Base-by-base conservation (phyloP, 2,329 filamentous ascomycete species). In the Colletotrichum musae region DNA sequence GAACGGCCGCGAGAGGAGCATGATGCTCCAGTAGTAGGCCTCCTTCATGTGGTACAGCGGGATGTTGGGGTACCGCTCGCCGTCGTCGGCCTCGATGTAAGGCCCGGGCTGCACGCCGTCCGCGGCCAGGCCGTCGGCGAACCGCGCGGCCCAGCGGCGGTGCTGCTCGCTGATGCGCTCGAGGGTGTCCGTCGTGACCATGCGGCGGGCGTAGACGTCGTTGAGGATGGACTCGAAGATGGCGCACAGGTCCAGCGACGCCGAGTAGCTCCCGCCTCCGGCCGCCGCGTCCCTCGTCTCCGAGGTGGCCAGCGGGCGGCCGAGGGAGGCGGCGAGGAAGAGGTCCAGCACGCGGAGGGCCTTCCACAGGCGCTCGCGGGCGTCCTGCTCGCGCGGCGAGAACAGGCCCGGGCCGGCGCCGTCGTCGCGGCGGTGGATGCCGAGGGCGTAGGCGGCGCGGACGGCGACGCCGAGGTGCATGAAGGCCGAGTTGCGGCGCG, bases 11-110 rank as follows among this genome's bases (percentile, higher is more conserved):
- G 80, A 79, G 0, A 81, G 52, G 0, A 82, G 72, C 72, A 82
- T 81, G 15, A 82, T 77, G 0, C 78, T 77, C 78, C 78, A 81
- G 61, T 82, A 81, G 1, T 80, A 80, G 0, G 78, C 79, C 24
- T 78, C 72, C 41, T 80, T 81, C 9, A 82, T 70, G 24, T 82
- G 74, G 32, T 70, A 72, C 10, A 79, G 73, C 15, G 74, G 75
- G 21, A 78, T 74, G 56, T 77, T 77, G 3, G 74, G 75, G 6
- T 70, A 61, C 4, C 68, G 56, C 9, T 65, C 70, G 16, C 72
- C 72, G 41, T 73, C 72, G 1, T 68, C 24, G 10, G 54, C 58
- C 3, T 70, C 68, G 18, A 74, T 21, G 18, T 62, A 62, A 41
- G 71, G 64, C 10, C 60, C 70, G 2, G 67, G 58, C 21, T 65